Percentiles rank a stretch among this genome's conserved stretches.
These are phyloP conservation scores for Wallacemonas sp. DNA, from an alignment of 208 protist genomes.

Conservation along the genomic window DNA sequence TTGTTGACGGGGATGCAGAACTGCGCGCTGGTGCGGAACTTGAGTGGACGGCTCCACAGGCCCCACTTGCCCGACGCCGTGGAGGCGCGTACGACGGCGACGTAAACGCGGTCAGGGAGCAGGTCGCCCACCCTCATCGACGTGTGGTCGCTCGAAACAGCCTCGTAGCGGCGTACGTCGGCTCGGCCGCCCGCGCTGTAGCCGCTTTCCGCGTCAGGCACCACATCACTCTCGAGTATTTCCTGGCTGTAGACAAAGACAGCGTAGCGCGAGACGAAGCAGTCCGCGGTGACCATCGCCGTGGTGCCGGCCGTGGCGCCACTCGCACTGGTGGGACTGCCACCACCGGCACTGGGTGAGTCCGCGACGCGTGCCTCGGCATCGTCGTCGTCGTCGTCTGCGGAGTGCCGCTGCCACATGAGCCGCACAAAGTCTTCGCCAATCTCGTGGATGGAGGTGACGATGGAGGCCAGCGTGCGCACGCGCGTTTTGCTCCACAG, in stretches of 20 bases:
- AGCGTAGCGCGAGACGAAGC: slow-evolving; percentile 79
- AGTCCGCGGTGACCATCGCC: slow-evolving; percentile 45
- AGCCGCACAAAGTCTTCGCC: slow-evolving; percentile 91
- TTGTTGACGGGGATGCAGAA: slow-evolving; percentile 86
- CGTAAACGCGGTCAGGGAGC: slow-evolving; percentile 86
- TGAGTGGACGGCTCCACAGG: slow-evolving; percentile 83
- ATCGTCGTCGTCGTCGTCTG: slow-evolving; percentile 13
- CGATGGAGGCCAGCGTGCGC: slow-evolving; percentile 81
- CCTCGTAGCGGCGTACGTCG: slow-evolving; percentile 54
- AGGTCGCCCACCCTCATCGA: slow-evolving; percentile 77
- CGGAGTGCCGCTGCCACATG: slow-evolving; percentile 77
- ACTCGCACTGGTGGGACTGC: neutral
- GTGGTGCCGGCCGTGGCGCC: slow-evolving; percentile 9
- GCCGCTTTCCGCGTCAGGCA: slow-evolving; percentile 57
- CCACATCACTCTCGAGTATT: slow-evolving; percentile 30
- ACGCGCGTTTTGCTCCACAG: slow-evolving; percentile 76
- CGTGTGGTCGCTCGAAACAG: slow-evolving; percentile 81
- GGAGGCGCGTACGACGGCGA: slow-evolving; percentile 83
- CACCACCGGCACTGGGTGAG: too few relatives aligned
- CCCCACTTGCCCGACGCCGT: slow-evolving; percentile 85
- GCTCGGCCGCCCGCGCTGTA: slow-evolving; percentile 77
- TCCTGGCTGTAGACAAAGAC: slow-evolving; percentile 78
- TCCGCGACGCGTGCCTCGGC: too few relatives aligned
- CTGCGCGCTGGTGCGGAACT: slow-evolving; percentile 87
- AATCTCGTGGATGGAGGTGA: slow-evolving; percentile 86